These are phyloP conservation scores for Gastrodia elata DNA, from an alignment of 106 monocot species.

Conservation along the genomic window DNA sequence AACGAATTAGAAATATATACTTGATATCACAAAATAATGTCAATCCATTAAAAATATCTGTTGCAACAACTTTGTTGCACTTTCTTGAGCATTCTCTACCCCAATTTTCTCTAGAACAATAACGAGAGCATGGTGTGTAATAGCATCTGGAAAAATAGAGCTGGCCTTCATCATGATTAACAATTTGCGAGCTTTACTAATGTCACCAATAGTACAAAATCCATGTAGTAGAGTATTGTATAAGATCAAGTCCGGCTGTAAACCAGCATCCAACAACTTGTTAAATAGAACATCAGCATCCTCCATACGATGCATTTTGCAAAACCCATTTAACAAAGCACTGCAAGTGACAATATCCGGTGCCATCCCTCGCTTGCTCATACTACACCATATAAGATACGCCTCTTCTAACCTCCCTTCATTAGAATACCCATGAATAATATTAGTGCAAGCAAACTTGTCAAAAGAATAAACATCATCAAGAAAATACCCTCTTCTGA, in stretches of 20 bases:
- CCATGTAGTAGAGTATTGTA: slow-evolving; percentile 43
- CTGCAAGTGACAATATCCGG: slow-evolving; percentile 45
- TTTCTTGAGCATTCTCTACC: slow-evolving; percentile 25
- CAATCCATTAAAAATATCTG: slow-evolving; percentile 15
- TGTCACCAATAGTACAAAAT: slow-evolving; percentile 32
- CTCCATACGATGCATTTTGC: slow-evolving; percentile 24
- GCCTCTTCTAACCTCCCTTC: slow-evolving; percentile 33
- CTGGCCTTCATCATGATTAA: slow-evolving; percentile 28
- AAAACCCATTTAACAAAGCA: slow-evolving; percentile 33
- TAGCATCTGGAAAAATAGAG: slow-evolving; percentile 24
- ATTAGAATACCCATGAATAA: slow-evolving; percentile 30
- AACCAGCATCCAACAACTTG: slow-evolving; percentile 37
- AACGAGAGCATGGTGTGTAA: slow-evolving; percentile 18
- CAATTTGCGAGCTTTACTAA: slow-evolving; percentile 21
- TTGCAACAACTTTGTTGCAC: slow-evolving; percentile 23
- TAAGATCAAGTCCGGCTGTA: slow-evolving; percentile 43
- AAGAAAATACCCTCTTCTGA: slow-evolving; percentile 32
- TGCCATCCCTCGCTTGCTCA: slow-evolving; percentile 20
- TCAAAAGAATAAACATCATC: slow-evolving; percentile 39
- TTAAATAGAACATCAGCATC: slow-evolving; percentile 38
- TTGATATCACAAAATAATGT: slow-evolving; percentile 1
- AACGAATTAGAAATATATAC: background rate
- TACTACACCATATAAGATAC: slow-evolving; percentile 31
- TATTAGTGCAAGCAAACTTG: slow-evolving; percentile 25
- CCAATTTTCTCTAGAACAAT: slow-evolving; percentile 29